A percentile compares a stretch with the other conserved stretches of the same genome.
phyloP scores from a whole-genome alignment of 2,329 filamentous ascomycete species.

The Metarhizium brunneum region DNA sequence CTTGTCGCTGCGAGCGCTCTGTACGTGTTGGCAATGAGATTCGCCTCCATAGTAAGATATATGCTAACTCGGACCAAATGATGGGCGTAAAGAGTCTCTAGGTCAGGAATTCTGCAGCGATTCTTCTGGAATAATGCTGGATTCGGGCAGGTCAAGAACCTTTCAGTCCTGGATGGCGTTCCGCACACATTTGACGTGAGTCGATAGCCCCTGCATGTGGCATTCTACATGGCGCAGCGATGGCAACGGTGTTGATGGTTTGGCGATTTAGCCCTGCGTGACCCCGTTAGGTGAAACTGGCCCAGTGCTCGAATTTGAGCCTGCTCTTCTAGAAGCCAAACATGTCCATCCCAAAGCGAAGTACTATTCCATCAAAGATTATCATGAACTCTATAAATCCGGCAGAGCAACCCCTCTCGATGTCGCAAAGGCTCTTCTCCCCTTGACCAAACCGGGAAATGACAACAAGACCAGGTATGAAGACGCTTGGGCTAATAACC shows the following conservation, averaged over 20 bases:
- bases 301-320: conserved; percentile 29
- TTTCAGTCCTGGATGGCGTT: conserved; percentile 36
- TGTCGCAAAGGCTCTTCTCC: conserved; percentile 62
- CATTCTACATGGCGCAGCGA: neutral
- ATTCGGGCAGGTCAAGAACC: conserved; percentile 37
- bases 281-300: conserved; percentile 35
- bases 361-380: conserved; percentile 67
- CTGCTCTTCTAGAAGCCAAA: conserved; percentile 30
- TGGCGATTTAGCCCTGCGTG: conserved; percentile 40
- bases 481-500: conserved; percentile 62
- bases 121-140: conserved; percentile 62
- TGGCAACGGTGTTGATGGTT: neutral
- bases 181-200: conserved; percentile 40
- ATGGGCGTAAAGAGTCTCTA: conserved; percentile 41
- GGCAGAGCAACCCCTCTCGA: conserved; percentile 62
- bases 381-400: conserved; percentile 63
- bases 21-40: conserved; percentile 1
- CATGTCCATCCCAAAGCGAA: conserved; percentile 33
- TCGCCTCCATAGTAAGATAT: neutral
- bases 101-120: conserved; percentile 50
- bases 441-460: conserved; percentile 55
- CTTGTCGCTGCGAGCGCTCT: conserved; percentile 29
- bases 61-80: neutral
- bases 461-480: conserved; percentile 51
- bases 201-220: neutral